Evolutionary conservation across 106 monocot species (phyloP), one percentile per base, ranked within the genome.

Genomic region (Gastrodia elata): DNA sequence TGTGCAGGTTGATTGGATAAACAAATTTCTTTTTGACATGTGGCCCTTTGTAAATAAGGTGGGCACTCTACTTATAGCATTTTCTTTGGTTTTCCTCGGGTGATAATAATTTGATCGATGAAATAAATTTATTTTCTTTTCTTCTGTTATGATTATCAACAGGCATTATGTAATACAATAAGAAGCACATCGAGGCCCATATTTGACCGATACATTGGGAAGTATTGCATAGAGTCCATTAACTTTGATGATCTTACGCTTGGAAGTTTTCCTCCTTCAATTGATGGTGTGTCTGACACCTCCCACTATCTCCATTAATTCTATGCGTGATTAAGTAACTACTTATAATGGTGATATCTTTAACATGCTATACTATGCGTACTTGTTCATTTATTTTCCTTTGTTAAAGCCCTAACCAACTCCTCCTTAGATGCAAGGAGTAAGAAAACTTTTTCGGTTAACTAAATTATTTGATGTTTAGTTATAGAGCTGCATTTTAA

Each of bases 21-120:
- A 93, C 39, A 85, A 74, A 71, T 84, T 89, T 78, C 25, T 87
- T 46, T 40, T 24, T 69, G 77, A 89, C 68, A 83, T 93, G 81
- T 93, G 93, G 93, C 93, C 89, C 41, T 93, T 81, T 72, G 73
- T 93, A 42, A 85, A 93, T 76, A 87, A 89, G 93, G 93, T 92
- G 71, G 22, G n/a, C n/a, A n/a, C 56, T 72, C 39, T n/a, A 25
- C 52, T 13, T 20, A 13, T 68, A 13, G n/a, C 34, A 52, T 76
- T 1, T 13, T 68, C 24, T 69, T 68, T 33, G 5, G 24, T 24
- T 25, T 9, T 46, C 46, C n/a, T 5, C 20, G 0, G 22, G 64
- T 75, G 44, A 13, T 40, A 61, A 15, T 46, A 1, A 3, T 39
- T 38, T 35, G 5, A 4, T 38, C 38, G 20, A 68, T 5, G 20